Evolutionary conservation across 2,329 filamentous ascomycete genomes (phyloP), one percentile per base, ranked within the genome.

Genomic region (Diaporthe aspalathi): DNA sequence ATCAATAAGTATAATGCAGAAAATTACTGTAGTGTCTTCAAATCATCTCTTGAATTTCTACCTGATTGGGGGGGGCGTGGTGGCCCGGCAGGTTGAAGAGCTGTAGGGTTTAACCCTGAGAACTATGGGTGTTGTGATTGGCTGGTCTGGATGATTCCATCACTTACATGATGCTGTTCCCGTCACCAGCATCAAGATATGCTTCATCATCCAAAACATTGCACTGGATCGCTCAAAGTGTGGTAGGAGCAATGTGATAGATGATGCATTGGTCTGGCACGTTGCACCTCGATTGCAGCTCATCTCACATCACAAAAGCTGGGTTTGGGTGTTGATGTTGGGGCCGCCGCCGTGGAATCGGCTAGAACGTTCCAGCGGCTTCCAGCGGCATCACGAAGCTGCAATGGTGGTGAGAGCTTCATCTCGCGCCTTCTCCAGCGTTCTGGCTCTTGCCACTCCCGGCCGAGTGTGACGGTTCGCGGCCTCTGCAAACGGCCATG

Each of bases 311-410:
- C 20, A 32, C 11, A 24, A 22, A 22, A 22, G n/a, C 43, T 12
- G 32, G 24, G 17, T 20, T 38, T 32, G 24, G 67, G 4, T 16
- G 45, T 27, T 43, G 54, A 32, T 40, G 43, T 22, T 40, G 66
- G n/a, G 32, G 53, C 22, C 20, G 22, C n/a, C 27, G 20, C 16
- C 17, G 24, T 40, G 22, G 66, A 72, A 68, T 20, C 32, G 54
- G 53, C 71, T 77, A 67, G 78, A 80, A 80, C 67, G n/a, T 79
- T 77, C 76, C 69, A 63, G 75, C 65, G 67, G 45, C 47, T 78
- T 80, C 79, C 63, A 74, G 53, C 45, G 68, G 54, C 67, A 73
- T 75, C 78, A 27, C 45, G 73, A 67, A 76, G 71, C 75, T 75
- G 67, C 75, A 50, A 43, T 9, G 40, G 17, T 70, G 57, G 60